These are phyloP conservation scores for Lathyrus sativus DNA, from an alignment of 306 rosid genomes.

Conservation along the genomic window DNA sequence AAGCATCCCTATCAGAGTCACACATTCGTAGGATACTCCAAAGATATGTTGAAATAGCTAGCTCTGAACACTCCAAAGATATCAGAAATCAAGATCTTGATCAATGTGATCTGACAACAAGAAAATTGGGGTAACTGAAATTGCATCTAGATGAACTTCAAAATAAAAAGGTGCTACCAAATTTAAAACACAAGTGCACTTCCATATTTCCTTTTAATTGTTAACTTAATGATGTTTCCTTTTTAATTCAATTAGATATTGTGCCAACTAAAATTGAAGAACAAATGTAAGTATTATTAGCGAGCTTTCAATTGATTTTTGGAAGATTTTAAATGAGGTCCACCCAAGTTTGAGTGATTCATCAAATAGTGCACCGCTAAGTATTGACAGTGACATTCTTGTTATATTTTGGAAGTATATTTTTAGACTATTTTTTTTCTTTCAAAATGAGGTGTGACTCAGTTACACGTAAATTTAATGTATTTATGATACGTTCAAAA, in stretches of 20 bases:
- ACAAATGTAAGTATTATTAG: no score
- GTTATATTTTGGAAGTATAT: no score
- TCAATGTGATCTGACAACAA: conserved; percentile 56
- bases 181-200: conserved; percentile 23
- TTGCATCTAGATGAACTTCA: conserved; percentile 78
- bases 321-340: no score
- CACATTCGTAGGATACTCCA: not conserved
- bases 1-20: no score
- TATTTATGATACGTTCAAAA: no score
- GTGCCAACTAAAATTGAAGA: conserved; percentile 68
- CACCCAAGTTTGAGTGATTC: no score
- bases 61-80: conserved; percentile 44
- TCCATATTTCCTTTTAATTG: not conserved
- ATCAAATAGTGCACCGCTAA: no score
- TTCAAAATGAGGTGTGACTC: no score
- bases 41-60: conserved; percentile 72
- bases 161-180: conserved; percentile 63
- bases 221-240: conserved; percentile 20
- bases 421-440: no score
- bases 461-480: no score
- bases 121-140: conserved; percentile 69
- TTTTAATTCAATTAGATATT: conserved; percentile 54
- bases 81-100: conserved; percentile 44
- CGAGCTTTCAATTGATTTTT: no score
- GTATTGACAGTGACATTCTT: no score